These are phyloP conservation scores for Scalesia atractyloides DNA, from an alignment of 129 eudicot species.

Conservation along the genomic window DNA sequence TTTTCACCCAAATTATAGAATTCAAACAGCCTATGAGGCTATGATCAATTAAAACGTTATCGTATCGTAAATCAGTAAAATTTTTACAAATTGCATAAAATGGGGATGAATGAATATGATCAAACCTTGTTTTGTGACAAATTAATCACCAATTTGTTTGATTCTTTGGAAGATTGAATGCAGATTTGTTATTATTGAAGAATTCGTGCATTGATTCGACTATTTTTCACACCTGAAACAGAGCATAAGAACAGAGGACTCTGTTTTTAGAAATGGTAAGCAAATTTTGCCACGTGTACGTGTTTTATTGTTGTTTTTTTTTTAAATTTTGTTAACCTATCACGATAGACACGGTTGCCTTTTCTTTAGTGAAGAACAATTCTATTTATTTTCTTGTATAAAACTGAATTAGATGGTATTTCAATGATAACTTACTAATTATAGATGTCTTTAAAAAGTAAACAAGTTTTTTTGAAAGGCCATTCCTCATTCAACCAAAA, in stretches of 20 bases:
- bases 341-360: constrained; percentile 15
- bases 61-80: not conserved
- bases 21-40: not conserved
- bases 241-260: constrained; percentile 16
- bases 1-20: constrained; percentile 19
- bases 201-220: not conserved
- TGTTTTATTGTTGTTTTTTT: not conserved
- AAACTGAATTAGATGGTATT: not conserved
- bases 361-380: constrained; percentile 16
- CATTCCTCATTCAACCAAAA: too few species aligned
- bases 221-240: constrained; percentile 15
- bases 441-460: not conserved
- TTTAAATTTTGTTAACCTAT: not conserved
- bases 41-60: not conserved
- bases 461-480: too few species aligned
- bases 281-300: not conserved
- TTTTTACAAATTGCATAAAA: not conserved
- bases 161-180: not conserved
- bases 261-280: constrained; percentile 21
- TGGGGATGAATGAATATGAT: constrained; percentile 6
- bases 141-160: constrained; percentile 3
- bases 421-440: not conserved
- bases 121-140: constrained; percentile 23
- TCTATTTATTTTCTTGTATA: constrained; percentile 2
- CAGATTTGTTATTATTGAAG: not conserved